Evolutionary conservation across 495 filamentous ascomycete genomes (phyloP), one percentile per base, ranked within the genome.

Genomic region (Penicillium bovifimosum): DNA sequence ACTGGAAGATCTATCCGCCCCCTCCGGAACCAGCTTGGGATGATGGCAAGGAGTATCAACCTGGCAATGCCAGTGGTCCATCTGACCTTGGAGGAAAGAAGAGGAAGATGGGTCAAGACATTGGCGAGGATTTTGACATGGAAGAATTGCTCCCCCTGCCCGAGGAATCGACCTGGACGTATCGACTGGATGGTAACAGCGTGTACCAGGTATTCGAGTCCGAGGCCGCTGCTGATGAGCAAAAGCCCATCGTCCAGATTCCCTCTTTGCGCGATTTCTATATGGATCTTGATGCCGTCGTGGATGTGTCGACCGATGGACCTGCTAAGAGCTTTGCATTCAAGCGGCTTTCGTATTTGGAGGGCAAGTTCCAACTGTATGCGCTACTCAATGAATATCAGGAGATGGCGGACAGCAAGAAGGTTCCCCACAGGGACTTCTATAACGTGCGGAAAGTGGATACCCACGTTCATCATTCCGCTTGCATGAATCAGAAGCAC

Each of bases 401-500:
- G 68, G 93, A 98, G 68, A 91, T 93, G 55, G 91, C 93, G 45
- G 95, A 97, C 77, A 95, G 88, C 70, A 98, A 98, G 70, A 88
- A 83, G 62, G 95, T 97, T 9, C 93, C 93, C 24, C 93, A 98
- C 67, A 81, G 93, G 72, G 93, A 98, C 69, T 98, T 98, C 62
- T 98, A 98, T 73, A 98, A 98, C 63, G 93, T 98, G 43, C 80
- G 93, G 54, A 98, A 98, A 68, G 95, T 98, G 18, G 93, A 98
- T 68, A 98, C 93, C 11, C 93, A 98, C 77, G 93, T 98, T 53
- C 93, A 98, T 67, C 93, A 98, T 67, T 98, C 93, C 5, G 95
- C 93, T 34, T 97, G 95, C 67, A 98, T 98, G 93, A 98, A 97
- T 67, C 93, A 97, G 73, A 98, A 98, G 64, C 93, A 98, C 77